Base-by-base conservation (phyloP, 495 filamentous ascomycete species). In the Penicillium manginii region DNA sequence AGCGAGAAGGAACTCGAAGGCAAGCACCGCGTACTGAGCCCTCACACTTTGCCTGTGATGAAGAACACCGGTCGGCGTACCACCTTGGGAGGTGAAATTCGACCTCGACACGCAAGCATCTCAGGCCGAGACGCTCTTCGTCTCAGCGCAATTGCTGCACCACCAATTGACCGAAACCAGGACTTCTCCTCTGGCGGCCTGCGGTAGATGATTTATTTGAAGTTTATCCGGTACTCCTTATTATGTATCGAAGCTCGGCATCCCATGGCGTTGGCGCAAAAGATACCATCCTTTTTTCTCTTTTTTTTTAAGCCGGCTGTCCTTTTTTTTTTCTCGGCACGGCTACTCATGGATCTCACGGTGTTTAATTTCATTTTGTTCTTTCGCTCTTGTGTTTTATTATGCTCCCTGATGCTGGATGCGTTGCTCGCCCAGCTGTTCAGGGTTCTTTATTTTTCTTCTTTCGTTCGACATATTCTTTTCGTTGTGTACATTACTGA, bases 31-130 rank as follows among this genome's bases (percentile, higher is more conserved):
- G 86, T 91, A 15, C 71, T 91, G 49, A 87, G 86, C 52, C 88
- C 88, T 47, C 77, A 86, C 14, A 81, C 83, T 19, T 73, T 84
- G n/a, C 83, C 86, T 2, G 78, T 91, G n/a, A 81, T 84, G 67
- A 90, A 90, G 66, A 74, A 78, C 42, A 78, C 75, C 3, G 75
- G 72, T 29, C 71, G 82, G 51, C 80, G 82, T 17, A 81, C 76
- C 1, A 84, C 81, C 0, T 67, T 84, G 48, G 78, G 76, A 19
- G 78, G 80, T 49, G 82, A 83, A 17, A 69, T 76, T 11, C 76
- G 82, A 39, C 67, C 78, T 52, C 69, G 75, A 52, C 76, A 79
- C 53, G 66, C 67, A 51, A 80, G 77, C 51, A 66, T 78, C 40
- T 71, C 72, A 17, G 67, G 70, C 37, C 61, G 79, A 40, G 79